Evolutionary conservation across 2,329 filamentous ascomycete genomes (phyloP).

Genomic region (Orbilia quercus): DNA sequence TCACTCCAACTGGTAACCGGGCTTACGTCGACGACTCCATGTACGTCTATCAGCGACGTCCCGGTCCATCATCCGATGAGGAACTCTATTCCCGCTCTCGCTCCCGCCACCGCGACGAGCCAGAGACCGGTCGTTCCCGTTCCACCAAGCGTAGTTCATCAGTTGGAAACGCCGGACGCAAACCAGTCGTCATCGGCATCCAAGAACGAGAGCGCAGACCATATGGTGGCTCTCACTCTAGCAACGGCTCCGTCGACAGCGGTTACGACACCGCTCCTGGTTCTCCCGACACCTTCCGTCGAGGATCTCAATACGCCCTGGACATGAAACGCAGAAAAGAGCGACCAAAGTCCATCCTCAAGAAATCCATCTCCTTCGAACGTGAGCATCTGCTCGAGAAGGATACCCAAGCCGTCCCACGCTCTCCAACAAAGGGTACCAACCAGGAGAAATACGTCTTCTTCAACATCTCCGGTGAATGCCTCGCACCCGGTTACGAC

Average conservation of each 20-base stretch:
- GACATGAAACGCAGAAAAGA: conserved; percentile 56
- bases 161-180: conserved; percentile 52
- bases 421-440: conserved; percentile 48
- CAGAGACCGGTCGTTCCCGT: conserved; percentile 40
- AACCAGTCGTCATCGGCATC: conserved; percentile 52
- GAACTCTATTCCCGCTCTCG: conserved; percentile 53
- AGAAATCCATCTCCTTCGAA: conserved; percentile 52
- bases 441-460: conserved; percentile 54
- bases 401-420: conserved; percentile 41
- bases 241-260: conserved; percentile 52
- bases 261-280: conserved; percentile 52
- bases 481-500: conserved; percentile 51
- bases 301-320: conserved; percentile 52
- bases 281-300: conserved; percentile 46
- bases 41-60: conserved; percentile 45
- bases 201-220: conserved; percentile 54
- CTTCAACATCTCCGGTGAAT: conserved; percentile 55
- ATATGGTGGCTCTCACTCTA: conserved; percentile 51
- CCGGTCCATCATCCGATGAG: conserved; percentile 54
- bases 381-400: conserved; percentile 52
- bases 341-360: conserved; percentile 54
- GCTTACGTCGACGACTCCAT: conserved; percentile 41
- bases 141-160: conserved; percentile 53
- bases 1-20: conserved; percentile 25
- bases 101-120: conserved; percentile 48